Evolutionary conservation across 768 basidiomycete genomes (phyloP), one percentile per base, ranked within the genome.

Genomic region (Terana coerulea): DNA sequence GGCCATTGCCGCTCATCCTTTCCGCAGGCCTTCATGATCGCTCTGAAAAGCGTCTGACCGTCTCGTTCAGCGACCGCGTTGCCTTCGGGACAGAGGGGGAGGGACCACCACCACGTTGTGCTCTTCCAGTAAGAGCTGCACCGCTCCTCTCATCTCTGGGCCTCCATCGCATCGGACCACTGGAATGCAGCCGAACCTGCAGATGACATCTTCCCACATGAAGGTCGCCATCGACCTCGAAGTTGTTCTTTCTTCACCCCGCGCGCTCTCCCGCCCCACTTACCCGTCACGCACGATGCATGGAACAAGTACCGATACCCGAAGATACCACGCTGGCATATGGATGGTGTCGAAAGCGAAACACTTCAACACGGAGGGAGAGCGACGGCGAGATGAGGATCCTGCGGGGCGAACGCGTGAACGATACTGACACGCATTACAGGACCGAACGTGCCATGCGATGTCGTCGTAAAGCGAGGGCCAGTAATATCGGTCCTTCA

Each of bases 201-300:
- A 67, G n/a, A 67, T 61, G 24, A 70, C 55, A 19, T 60, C 48
- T 37, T 69, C 59, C 34, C 62, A 70, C 7, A 72, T 60, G 47
- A 72, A 70, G 11, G n/a, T 55, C 55, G 10, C 62, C 64, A 29
- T 65, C 52, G 1, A 33, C 40, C 3, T 47, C 15, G 0, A 62
- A 55, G 14, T 55, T 60, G 14, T 50, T 44, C 3, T 49, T 46
- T 1, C 30, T 24, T n/a, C n/a, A n/a, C 3, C 25, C 33, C 6
- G 35, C 37, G 5, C 24, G 24, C 3, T 24, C 46, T 37, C 49
- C 52, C 9, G 1, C 57, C n/a, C 64, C 63, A 66, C 12, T 53
- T 50, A 0, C 60, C 61, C 0, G 53, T 52, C 5, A 57, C 54
- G 33, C 64, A 60, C 1, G 52, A 49, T 1, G 60, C 68, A 25